Conservation (phyloP, 305 asterid species). For the Solanum hybrid region DNA sequence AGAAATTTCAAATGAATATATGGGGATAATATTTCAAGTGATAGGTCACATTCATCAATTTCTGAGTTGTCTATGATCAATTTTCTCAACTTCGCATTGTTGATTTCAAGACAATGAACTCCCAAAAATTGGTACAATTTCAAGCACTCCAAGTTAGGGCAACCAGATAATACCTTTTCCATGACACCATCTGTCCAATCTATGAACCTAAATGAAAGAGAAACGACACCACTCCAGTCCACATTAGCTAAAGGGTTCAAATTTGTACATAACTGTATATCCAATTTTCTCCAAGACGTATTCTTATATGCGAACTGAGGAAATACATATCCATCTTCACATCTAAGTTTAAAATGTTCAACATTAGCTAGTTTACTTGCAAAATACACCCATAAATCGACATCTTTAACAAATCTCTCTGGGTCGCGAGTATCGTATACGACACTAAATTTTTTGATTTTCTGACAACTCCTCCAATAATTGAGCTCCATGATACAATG, state of each 20-base stretch:
- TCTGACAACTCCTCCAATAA: too few relatives aligned
- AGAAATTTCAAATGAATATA: too few relatives aligned
- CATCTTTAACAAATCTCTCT: background rate
- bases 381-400: background rate
- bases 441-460: background rate
- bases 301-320: background rate
- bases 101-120: background rate
- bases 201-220: background rate
- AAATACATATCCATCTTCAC: background rate
- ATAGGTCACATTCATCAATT: background rate
- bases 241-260: background rate
- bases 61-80: background rate
- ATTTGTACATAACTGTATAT: background rate
- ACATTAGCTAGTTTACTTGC: background rate
- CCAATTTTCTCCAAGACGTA: background rate
- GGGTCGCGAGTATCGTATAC: background rate
- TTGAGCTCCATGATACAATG: too few relatives aligned
- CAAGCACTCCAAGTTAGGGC: background rate
- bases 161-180: background rate
- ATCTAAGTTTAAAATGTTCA: background rate
- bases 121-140: background rate
- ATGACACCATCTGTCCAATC: background rate
- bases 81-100: background rate
- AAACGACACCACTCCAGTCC: background rate
- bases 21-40: background rate